Conservation (phyloP, 768 basidiomycete genomes). For the Cubamyces lactineus region DNA sequence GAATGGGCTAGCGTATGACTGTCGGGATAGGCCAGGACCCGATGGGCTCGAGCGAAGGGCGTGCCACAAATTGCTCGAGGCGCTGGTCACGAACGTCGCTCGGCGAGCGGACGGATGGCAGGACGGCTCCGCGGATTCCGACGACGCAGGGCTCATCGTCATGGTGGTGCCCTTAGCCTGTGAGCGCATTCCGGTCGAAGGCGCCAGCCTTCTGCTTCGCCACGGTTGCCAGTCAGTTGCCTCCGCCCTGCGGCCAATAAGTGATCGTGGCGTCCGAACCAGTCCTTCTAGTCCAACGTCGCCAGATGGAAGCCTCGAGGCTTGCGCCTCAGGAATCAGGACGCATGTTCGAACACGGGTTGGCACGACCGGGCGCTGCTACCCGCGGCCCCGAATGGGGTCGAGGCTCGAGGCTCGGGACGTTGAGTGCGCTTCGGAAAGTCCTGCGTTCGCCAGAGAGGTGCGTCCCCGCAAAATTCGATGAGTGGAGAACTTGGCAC, state of each 20-base stretch:
- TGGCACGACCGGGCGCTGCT: background rate
- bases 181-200: slow-evolving; percentile 1
- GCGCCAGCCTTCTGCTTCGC: background rate
- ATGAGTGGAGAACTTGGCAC: slow-evolving; percentile 1
- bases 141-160: too few species aligned
- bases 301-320: background rate
- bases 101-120: too few species aligned
- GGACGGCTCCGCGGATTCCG: too few species aligned
- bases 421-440: background rate
- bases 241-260: background rate
- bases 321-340: background rate
- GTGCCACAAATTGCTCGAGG: slow-evolving; percentile 6
- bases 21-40: background rate
- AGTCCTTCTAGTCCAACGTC: background rate
- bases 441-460: background rate
- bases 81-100: background rate
- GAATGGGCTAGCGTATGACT: background rate
- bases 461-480: slow-evolving; percentile 14
- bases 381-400: background rate
- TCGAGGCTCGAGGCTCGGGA: background rate
- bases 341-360: background rate
- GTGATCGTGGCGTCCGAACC: slow-evolving; percentile 5
- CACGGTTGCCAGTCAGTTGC: slow-evolving; percentile 2
- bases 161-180: background rate
- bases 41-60: background rate